Conservation (phyloP, 1,284 basidiomycete genomes). For the Rhodotorula sp. region DNA sequence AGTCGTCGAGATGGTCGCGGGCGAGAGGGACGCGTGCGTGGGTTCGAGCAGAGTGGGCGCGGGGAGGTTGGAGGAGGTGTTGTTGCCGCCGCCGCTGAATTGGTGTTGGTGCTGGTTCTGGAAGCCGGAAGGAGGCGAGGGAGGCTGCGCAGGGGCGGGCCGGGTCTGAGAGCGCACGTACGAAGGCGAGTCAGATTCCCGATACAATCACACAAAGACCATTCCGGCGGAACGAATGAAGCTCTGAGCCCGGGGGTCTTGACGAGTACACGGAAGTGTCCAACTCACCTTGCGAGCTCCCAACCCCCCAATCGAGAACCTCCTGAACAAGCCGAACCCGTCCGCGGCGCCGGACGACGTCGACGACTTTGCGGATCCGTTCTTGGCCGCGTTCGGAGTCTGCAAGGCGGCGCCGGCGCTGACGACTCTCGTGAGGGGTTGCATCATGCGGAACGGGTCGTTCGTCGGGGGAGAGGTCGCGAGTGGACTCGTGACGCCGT, state of each 20-base stretch:
- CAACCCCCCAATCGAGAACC: slow-evolving; percentile 34
- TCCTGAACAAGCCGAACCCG: slow-evolving; percentile 31
- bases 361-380: too few species aligned
- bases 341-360: slow-evolving; percentile 4
- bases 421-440: slow-evolving; percentile 33
- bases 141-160: slow-evolving; percentile 5
- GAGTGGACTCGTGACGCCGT: background rate
- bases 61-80: background rate
- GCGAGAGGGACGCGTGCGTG: slow-evolving; percentile 8
- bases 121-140: slow-evolving; percentile 15
- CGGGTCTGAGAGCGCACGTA: background rate
- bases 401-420: slow-evolving; percentile 33
- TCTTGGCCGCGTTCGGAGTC: slow-evolving; percentile 8
- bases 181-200: too few species aligned
- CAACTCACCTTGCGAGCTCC: slow-evolving; percentile 30
- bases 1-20: slow-evolving; percentile 1
- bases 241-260: too few species aligned
- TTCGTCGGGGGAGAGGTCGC: background rate
- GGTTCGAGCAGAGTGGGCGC: slow-evolving; percentile 12
- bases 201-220: too few species aligned
- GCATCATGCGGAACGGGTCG: slow-evolving; percentile 28
- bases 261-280: background rate
- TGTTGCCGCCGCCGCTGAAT: background rate
- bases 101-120: background rate
- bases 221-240: too few species aligned